These are phyloP conservation scores for Coffea humblotiana DNA, from an alignment of 305 asterid genomes.

Conservation along the genomic window DNA sequence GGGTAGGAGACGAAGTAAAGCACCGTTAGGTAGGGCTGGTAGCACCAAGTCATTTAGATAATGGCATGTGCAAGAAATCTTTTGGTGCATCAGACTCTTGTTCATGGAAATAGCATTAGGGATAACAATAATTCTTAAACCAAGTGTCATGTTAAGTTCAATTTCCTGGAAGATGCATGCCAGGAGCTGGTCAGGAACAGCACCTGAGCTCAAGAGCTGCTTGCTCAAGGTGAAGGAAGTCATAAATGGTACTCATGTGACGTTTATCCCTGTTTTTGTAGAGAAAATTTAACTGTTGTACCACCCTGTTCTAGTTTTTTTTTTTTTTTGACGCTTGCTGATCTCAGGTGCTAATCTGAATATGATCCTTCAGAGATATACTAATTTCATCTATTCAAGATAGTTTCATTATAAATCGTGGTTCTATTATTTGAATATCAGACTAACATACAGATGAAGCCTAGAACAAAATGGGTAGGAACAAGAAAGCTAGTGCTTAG, in stretches of 20 bases:
- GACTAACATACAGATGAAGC: background rate
- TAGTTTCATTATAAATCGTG: background rate
- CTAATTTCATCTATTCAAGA: background rate
- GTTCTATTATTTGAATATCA: background rate
- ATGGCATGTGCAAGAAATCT: background rate
- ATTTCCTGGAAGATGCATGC: background rate
- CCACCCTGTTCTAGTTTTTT: background rate
- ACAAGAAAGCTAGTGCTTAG: background rate
- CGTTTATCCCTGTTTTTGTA: background rate
- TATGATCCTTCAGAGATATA: background rate
- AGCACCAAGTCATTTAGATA: background rate
- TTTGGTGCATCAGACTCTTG: background rate
- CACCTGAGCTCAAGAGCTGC: background rate
- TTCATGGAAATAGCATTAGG: background rate
- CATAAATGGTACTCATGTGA: background rate
- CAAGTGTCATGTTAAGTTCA: background rate
- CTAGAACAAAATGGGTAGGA: background rate
- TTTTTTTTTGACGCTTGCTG: background rate
- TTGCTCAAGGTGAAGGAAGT: background rate
- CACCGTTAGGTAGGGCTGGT: background rate
- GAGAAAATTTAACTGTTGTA: background rate
- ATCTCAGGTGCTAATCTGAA: slow-evolving; percentile 1
- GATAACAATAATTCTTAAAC: background rate
- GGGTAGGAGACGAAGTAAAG: background rate
- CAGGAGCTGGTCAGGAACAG: background rate